These are phyloP conservation scores for Aspergillus egyptiacus DNA, from an alignment of 495 filamentous ascomycete species.

Conservation along the genomic window DNA sequence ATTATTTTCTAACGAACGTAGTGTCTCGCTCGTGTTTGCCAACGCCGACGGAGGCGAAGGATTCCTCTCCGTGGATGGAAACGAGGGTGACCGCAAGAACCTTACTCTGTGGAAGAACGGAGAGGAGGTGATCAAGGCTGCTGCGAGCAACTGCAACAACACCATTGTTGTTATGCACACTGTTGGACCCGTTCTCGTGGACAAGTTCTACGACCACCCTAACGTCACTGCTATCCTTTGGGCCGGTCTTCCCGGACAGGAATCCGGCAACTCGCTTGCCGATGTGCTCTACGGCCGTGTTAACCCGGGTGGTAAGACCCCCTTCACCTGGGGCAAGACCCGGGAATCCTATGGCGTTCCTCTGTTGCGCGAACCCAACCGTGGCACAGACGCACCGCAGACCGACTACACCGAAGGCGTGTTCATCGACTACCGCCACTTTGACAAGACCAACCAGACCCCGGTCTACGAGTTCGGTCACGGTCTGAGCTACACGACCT, in stretches of 20 bases:
- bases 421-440: conserved; percentile 90
- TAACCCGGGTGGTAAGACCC: conserved; percentile 78
- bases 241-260: conserved; percentile 88
- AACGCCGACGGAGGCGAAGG: conserved; percentile 85
- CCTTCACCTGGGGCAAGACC: conserved; percentile 80
- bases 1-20: background rate
- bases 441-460: conserved; percentile 68
- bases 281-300: conserved; percentile 87
- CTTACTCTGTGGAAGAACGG: conserved; percentile 82
- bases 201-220: conserved; percentile 71
- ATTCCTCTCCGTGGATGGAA: conserved; percentile 77
- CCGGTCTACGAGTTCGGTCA: conserved; percentile 90
- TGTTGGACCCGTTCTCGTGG: conserved; percentile 70
- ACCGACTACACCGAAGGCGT: conserved; percentile 76
- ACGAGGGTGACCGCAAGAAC: conserved; percentile 87
- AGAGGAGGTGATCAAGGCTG: conserved; percentile 70
- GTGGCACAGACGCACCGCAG: conserved; percentile 65
- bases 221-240: conserved; percentile 93
- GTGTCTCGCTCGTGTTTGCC: conserved; percentile 78
- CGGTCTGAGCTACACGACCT: conserved; percentile 85
- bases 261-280: conserved; percentile 83
- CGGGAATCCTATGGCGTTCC: conserved; percentile 70
- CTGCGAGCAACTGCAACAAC: conserved; percentile 74
- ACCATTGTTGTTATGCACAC: conserved; percentile 91
- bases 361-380: conserved; percentile 69